Evolutionary conservation across 78 protist species (phyloP).

Genomic region (Fonticula alba): DNA sequence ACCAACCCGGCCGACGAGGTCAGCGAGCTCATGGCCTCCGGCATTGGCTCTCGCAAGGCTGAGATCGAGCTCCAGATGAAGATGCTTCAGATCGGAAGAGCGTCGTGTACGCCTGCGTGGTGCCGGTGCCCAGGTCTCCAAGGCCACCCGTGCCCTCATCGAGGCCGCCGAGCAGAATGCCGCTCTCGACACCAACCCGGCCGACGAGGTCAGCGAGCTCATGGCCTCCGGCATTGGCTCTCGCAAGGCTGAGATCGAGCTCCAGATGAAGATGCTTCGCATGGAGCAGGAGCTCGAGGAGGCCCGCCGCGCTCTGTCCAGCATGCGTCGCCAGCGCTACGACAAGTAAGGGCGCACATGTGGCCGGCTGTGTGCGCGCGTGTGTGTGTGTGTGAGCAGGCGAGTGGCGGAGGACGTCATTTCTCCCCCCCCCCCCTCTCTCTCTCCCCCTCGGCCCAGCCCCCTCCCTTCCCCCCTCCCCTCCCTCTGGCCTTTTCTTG

Average conservation of each 20-base stretch:
- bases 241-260: conserved; percentile 6
- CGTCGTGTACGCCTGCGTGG: neutral
- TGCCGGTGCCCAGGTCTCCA: conserved; percentile 12
- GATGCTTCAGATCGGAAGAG: too few species aligned
- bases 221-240: neutral
- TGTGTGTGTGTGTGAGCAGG: too few species aligned
- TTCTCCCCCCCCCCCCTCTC: too few species aligned
- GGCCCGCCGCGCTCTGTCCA: too few species aligned
- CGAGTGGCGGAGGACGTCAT: too few species aligned
- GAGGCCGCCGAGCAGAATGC: conserved; percentile 7
- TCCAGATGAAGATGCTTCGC: conserved; percentile 7
- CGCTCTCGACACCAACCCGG: neutral
- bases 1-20: neutral
- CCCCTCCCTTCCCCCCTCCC: too few species aligned
- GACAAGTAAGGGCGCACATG: too few species aligned
- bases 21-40: neutral
- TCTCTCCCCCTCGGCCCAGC: too few species aligned
- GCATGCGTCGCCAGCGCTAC: too few species aligned
- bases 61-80: conserved; percentile 1
- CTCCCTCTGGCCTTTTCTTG: too few species aligned
- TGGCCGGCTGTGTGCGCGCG: too few species aligned
- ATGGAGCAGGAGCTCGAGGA: conserved; percentile 20
- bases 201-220: neutral
- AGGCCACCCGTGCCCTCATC: conserved; percentile 14
- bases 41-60: too few species aligned